These are phyloP conservation scores for Hymenoscyphus salicellus DNA, from an alignment of 2,329 filamentous ascomycete genomes.

Conservation along the genomic window DNA sequence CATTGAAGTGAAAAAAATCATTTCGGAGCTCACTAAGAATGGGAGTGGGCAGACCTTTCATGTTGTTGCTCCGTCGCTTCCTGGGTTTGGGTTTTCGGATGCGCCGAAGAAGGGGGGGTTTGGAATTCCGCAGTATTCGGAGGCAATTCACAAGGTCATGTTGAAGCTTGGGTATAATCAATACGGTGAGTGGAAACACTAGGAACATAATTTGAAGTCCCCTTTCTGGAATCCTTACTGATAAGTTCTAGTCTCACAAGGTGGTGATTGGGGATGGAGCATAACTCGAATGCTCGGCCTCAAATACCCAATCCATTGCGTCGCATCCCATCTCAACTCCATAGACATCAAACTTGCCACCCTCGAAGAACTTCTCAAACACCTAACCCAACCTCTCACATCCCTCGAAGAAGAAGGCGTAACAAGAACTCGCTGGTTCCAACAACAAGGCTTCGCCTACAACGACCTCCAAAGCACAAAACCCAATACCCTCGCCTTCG, in stretches of 20 bases:
- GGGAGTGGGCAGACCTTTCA: slow-evolving; percentile 20
- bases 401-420: slow-evolving; percentile 19
- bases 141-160: slow-evolving; percentile 67
- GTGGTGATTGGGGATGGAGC: slow-evolving; percentile 69
- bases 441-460: slow-evolving; percentile 23
- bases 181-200: slow-evolving; percentile 43
- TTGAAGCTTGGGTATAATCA: slow-evolving; percentile 59
- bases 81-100: slow-evolving; percentile 49
- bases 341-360: neutral
- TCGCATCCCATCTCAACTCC: slow-evolving; percentile 46
- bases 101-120: slow-evolving; percentile 46
- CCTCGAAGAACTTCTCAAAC: slow-evolving; percentile 9
- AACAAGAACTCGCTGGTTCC: slow-evolving; percentile 21
- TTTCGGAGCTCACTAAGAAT: slow-evolving; percentile 42
- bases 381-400: slow-evolving; percentile 9
- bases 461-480: slow-evolving; percentile 53
- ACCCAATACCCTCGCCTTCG: slow-evolving; percentile 70
- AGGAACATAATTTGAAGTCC: neutral
- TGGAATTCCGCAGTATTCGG: slow-evolving; percentile 59
- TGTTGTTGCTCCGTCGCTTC: slow-evolving; percentile 55
- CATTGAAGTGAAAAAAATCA: slow-evolving; percentile 61
- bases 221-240: too few species aligned
- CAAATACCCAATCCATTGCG: slow-evolving; percentile 54
- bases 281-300: slow-evolving; percentile 61
- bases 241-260: slow-evolving; percentile 47